A percentile compares a stretch with the other conserved stretches of the same genome.
Evolutionary conservation across 768 basidiomycete genomes (phyloP).

Genomic region (Collybiopsis confluens): DNA sequence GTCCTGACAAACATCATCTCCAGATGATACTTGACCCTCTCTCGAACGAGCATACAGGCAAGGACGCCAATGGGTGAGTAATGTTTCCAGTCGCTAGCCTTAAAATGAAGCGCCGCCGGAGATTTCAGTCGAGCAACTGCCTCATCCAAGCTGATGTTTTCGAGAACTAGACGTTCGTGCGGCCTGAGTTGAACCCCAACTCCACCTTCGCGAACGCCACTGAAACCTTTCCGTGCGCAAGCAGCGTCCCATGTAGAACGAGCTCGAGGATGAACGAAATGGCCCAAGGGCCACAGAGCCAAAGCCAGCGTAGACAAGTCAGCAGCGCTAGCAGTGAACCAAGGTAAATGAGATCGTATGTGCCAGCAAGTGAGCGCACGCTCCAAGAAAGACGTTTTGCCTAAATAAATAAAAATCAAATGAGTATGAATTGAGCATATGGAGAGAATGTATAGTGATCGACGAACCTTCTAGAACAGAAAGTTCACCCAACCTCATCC

Average conservation of each 20-base stretch:
- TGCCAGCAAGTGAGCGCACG: constrained; percentile 54
- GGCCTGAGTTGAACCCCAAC: constrained; percentile 21
- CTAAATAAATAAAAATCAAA: constrained; percentile 14
- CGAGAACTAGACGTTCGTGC: constrained; percentile 54
- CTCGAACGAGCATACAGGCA: constrained; percentile 45
- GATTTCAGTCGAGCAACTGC: constrained; percentile 39
- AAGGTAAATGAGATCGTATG: constrained; percentile 38
- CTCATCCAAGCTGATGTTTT: constrained; percentile 47
- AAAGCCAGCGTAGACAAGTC: constrained; percentile 59
- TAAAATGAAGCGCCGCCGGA: constrained; percentile 12
- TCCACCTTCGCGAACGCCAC: constrained; percentile 6
- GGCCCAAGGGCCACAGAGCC: constrained; percentile 40
- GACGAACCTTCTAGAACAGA: constrained; percentile 27
- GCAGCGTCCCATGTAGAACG: constrained; percentile 34
- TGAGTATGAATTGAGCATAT: background rate
- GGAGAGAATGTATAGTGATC: too few species aligned
- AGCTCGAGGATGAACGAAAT: constrained; percentile 37
- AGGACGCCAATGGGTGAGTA: constrained; percentile 45
- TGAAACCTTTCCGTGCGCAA: constrained; percentile 15
- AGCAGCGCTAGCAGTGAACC: constrained; percentile 34
- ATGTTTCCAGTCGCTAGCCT: constrained; percentile 11
- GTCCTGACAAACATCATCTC: constrained; percentile 48
- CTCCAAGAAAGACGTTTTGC: constrained; percentile 27
- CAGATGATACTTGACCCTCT: constrained; percentile 49
- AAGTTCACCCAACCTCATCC: constrained; percentile 49